phyloP scores from a whole-genome alignment of 495 filamentous ascomycete genomes.

The Penicillium verhagenii region DNA sequence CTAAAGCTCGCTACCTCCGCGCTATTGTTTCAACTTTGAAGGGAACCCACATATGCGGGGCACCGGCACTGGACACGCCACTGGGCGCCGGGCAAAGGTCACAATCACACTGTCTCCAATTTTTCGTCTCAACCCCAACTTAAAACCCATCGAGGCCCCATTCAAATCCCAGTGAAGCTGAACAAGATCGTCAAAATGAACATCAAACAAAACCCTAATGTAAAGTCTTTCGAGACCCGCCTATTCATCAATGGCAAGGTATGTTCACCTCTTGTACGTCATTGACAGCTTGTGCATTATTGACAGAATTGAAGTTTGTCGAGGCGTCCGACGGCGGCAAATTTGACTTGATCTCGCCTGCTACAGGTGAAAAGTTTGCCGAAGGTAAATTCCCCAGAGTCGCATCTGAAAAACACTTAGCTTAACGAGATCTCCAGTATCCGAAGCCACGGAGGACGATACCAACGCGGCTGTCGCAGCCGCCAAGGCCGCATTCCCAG shows the following conservation, averaged over 20 bases:
- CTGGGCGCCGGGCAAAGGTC: too few relatives aligned
- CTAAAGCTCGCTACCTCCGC: too few relatives aligned
- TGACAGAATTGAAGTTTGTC: conserved; percentile 14
- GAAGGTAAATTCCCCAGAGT: conserved; percentile 3
- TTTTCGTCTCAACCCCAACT: too few relatives aligned
- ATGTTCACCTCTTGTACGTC: not conserved
- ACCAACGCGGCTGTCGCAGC: conserved; percentile 57
- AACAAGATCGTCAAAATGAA: not conserved
- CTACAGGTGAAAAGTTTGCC: conserved; percentile 16
- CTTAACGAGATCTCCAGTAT: conserved; percentile 19
- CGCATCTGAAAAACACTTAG: not conserved
- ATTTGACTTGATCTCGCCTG: conserved; percentile 14
- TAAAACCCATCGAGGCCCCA: too few relatives aligned
- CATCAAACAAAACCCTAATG: not conserved
- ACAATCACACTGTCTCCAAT: too few relatives aligned
- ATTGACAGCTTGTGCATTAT: too few relatives aligned
- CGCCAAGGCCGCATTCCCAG: conserved; percentile 58
- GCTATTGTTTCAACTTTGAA: too few relatives aligned
- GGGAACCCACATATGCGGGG: too few relatives aligned
- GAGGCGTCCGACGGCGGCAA: conserved; percentile 23
- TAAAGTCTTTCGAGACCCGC: conserved; percentile 18
- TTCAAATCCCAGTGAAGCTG: too few relatives aligned
- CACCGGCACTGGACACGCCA: too few relatives aligned
- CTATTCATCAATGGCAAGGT: conserved; percentile 23
- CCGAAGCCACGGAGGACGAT: conserved; percentile 50